These are phyloP conservation scores for Wallacemonas collosoma DNA, from an alignment of 208 protist genomes.

Conservation along the genomic window DNA sequence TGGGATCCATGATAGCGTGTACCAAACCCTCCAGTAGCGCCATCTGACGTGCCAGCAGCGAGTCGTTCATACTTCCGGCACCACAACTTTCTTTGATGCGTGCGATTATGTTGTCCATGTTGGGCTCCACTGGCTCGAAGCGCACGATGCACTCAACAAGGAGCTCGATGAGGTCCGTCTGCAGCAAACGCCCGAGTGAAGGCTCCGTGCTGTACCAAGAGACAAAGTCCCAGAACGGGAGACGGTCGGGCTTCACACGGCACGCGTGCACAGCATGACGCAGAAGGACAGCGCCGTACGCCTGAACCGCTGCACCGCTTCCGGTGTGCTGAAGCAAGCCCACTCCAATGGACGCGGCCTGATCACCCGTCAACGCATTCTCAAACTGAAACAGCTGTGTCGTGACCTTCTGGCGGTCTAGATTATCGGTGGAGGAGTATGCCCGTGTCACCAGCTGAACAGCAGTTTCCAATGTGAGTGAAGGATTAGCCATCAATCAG, in stretches of 20 bases:
- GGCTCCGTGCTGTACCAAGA: slow-evolving; percentile 74
- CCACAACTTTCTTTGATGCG: not conserved
- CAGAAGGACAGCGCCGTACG: slow-evolving; percentile 81
- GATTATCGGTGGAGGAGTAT: slow-evolving; percentile 55
- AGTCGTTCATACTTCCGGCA: not conserved
- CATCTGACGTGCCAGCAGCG: slow-evolving; percentile 34
- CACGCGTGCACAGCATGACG: slow-evolving; percentile 42
- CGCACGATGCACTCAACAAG: slow-evolving; percentile 65
- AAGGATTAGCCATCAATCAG: slow-evolving; percentile 14
- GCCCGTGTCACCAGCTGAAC: slow-evolving; percentile 38
- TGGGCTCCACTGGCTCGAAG: slow-evolving; percentile 22
- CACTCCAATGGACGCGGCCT: slow-evolving; percentile 49
- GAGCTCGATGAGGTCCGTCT: slow-evolving; percentile 56
- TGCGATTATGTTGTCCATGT: slow-evolving; percentile 11
- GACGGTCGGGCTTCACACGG: slow-evolving; percentile 22
- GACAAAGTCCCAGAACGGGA: slow-evolving; percentile 69
- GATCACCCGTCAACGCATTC: slow-evolving; percentile 35
- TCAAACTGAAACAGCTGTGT: slow-evolving; percentile 57
- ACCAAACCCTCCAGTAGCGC: slow-evolving; percentile 53
- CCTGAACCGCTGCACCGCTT: slow-evolving; percentile 59
- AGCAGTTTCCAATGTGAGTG: slow-evolving; percentile 26
- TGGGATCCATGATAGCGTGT: slow-evolving; percentile 38
- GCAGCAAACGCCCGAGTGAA: slow-evolving; percentile 47
- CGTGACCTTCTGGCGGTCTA: slow-evolving; percentile 33
- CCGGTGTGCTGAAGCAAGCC: slow-evolving; percentile 48